Base-by-base conservation (phyloP, 1,284 basidiomycete genomes). In the Sanghuangporus weigelae region DNA sequence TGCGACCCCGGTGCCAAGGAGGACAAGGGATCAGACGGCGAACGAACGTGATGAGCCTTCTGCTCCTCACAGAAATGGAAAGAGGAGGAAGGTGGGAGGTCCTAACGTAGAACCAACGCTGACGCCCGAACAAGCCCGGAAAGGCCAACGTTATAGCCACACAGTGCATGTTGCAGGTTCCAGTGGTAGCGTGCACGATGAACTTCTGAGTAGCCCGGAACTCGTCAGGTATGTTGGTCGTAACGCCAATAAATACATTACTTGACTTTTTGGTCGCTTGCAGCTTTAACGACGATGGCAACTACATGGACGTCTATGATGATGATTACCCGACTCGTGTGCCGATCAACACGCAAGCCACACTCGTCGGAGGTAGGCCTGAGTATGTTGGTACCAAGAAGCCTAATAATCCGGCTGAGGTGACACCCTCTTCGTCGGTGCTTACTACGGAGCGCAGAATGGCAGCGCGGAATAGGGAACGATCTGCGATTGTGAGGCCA, bases 331-430 rank as follows among this genome's bases (percentile, higher is more conserved):
- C 44, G 16, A 46, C 16, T n/a, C 16, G 44, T n/a, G 44, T 5
- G 16, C 44, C 44, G 16, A 56, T 39, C 31, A 56, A 48, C 46
- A 62, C 51, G 1, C 60, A 62, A 40, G 60, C 51, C 12, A 62
- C 60, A 10, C 40, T 62, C 14, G 60, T 62, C 10, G 23, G 26
- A n/a, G 44, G n/a, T 1, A 26, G 49, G 57, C 14, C 40, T 36
- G 4, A 21, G 16, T 14, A 19, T 14, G 35, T 7, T 48, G 21
- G 19, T 31, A 12, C 38, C 26, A 21, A 19, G 7, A 26, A 49
- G 39, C n/a, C 49, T 23, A 53, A 19, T 12, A 4, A 11, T 14
- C 14, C 36, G 19, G 8, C 16, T 36, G 40, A 12, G 11, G 26
- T 7, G 16, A 46, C 26, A 16, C 53, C 53, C 26, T 19, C 57